Conservation (phyloP, 257 asterid genomes). For the Linderniella brevidens region DNA sequence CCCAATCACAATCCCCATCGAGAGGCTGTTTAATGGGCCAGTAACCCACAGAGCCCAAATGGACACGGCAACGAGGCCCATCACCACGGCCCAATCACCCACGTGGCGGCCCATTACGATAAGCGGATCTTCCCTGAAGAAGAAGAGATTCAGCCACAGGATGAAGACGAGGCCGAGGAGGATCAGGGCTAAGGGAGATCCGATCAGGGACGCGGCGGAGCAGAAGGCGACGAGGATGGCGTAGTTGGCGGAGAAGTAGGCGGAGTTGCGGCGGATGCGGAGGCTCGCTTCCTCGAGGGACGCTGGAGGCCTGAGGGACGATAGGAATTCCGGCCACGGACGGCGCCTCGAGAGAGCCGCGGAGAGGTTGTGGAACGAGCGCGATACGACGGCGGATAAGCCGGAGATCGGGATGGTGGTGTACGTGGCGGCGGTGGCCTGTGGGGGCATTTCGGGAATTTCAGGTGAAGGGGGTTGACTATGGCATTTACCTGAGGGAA, state of each 20-base stretch:
- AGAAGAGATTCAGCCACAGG: slow-evolving; percentile 46
- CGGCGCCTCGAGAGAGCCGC: slow-evolving; percentile 45
- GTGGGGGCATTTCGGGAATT: slow-evolving; percentile 27
- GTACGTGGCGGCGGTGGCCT: slow-evolving; percentile 28
- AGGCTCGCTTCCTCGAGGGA: slow-evolving; percentile 34
- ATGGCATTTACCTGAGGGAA: no score
- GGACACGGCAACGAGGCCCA: slow-evolving; percentile 23
- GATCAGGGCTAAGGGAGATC: slow-evolving; percentile 32
- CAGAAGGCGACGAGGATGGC: slow-evolving; percentile 26
- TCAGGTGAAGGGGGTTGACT: no score
- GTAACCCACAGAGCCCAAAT: slow-evolving; percentile 23
- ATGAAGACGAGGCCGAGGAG: slow-evolving; percentile 24
- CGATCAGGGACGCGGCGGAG: slow-evolving; percentile 41
- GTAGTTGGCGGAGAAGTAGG: slow-evolving; percentile 51
- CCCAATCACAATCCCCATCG: slow-evolving; percentile 43
- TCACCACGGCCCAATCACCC: slow-evolving; percentile 31
- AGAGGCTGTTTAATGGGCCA: slow-evolving; percentile 29
- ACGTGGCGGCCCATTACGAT: slow-evolving; percentile 35
- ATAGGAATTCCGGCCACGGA: slow-evolving; percentile 62
- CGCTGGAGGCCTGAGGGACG: slow-evolving; percentile 32
- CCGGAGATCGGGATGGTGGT: slow-evolving; percentile 64
- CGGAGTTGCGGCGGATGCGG: slow-evolving; percentile 38
- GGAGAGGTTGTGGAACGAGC: slow-evolving; percentile 53
- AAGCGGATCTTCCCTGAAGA: slow-evolving; percentile 69
- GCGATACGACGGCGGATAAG: slow-evolving; percentile 26